Evolutionary conservation across 345 rosid species (phyloP).

Genomic region (Aquilaria sinensis): DNA sequence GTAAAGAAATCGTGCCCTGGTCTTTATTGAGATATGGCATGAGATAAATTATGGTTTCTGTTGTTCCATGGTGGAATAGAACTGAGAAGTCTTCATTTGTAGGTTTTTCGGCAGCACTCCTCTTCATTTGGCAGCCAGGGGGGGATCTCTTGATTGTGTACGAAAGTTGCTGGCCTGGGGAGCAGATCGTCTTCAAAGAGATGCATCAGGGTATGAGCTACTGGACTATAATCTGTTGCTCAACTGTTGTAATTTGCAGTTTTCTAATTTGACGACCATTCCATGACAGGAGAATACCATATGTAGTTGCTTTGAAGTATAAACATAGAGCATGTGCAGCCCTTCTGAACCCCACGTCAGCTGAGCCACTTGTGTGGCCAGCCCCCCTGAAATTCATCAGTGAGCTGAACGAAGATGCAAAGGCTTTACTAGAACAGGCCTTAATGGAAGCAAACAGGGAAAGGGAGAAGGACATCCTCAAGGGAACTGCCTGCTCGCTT

Average conservation of each 20-base stretch:
- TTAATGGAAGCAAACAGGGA: constrained; percentile 82
- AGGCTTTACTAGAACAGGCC: constrained; percentile 72
- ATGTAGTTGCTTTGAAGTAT: constrained; percentile 68
- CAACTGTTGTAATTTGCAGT: too few species aligned
- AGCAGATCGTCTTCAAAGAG: constrained; percentile 95
- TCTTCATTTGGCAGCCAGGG: constrained; percentile 98
- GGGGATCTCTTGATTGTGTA: constrained; percentile 92
- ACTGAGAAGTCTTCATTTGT: constrained; percentile 15
- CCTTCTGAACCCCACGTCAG: constrained; percentile 79
- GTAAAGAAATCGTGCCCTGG: constrained; percentile 30
- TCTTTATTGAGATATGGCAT: background rate
- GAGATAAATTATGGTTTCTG: background rate
- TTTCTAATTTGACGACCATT: background rate
- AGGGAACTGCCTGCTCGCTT: constrained; percentile 50
- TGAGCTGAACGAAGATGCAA: constrained; percentile 84
- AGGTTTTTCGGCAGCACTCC: constrained; percentile 93
- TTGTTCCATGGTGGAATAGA: background rate
- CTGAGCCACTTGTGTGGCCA: constrained; percentile 99
- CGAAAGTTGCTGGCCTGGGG: constrained; percentile 95
- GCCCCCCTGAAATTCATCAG: constrained; percentile 93
- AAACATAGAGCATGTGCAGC: constrained; percentile 90
- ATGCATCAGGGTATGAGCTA: constrained; percentile 66
- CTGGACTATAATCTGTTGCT: too few species aligned
- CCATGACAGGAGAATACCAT: constrained; percentile 75
- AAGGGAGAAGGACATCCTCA: constrained; percentile 78